Base-by-base conservation (phyloP, 164 flowering plant species). In the Kingdonia uniflora region DNA sequence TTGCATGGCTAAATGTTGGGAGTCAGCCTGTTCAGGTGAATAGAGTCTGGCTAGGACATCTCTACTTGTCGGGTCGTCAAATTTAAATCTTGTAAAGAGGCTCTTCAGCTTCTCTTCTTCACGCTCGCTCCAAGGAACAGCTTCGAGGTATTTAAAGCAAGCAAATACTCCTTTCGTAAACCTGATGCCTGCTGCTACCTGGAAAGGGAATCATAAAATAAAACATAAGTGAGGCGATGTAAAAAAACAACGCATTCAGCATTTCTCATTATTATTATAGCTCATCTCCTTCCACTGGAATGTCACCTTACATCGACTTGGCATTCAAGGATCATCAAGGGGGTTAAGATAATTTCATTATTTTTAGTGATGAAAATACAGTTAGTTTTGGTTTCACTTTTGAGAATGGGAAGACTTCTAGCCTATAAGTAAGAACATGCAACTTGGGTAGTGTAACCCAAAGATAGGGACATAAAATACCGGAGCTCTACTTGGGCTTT, bases 41-140 rank as follows among this genome's bases (percentile, higher is more conserved):
- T 67, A 62, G 14, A 90, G 78, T 68, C 97, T 80, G 6, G 80
- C 79, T 61, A 77, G 45, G 20, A 90, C 77, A 50, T 86, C 95
- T 54, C 53, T 59, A 24, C 76, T 60, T n/a, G 74, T 70, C 6
- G 70, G 55, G 51, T 71, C 80, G 45, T 82, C 85, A 65, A 86
- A 77, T 47, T 70, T 74, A 40, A 68, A 63, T 65, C 68, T 78
- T 21, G 68, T 49, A 58, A 84, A 79, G 13, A 86, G 64, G 51
- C 49, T 71, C 61, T 81, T 81, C 42, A 90, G 71, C 66, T 81
- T 86, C 62, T 87, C 91, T 67, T 90, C 95, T 69, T 90, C 97
- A 59, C 76, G 81, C 66, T 86, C 97, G 16, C 74, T 76, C 95
- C 95, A 90, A 54, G 97, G 95, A 56, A 90, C 91, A 59, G 95